phyloP scores from a whole-genome alignment of 164 flowering plant genomes.

The Vitis vinifera region ASM3070453v1 NC_081809.1:4950501-4951000 shows the following conservation, averaged over 20 bases:
- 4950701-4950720: constrained; percentile 5
- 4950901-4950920: constrained; percentile 42
- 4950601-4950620: constrained; percentile 14
- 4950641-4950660: neutral
- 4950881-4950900: constrained; percentile 60
- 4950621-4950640: constrained; percentile 6
- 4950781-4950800: constrained; percentile 24
- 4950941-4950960: constrained; percentile 19
- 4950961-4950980: constrained; percentile 51
- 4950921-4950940: constrained; percentile 43
- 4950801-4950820: constrained; percentile 23
- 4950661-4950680: constrained; percentile 16
- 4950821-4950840: neutral
- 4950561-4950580: constrained; percentile 13
- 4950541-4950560: constrained; percentile 1
- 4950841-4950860: constrained; percentile 20
- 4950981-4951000: constrained; percentile 60
- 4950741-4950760: constrained; percentile 2
- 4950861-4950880: constrained; percentile 60
- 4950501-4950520: constrained; percentile 15
- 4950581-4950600: constrained; percentile 16
- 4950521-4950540: constrained; percentile 18
- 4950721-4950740: neutral
- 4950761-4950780: constrained; percentile 32
- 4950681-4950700: constrained; percentile 5